These are phyloP conservation scores for Amanita fuliginea DNA, from an alignment of 768 basidiomycete genomes.

Conservation along the genomic window DNA sequence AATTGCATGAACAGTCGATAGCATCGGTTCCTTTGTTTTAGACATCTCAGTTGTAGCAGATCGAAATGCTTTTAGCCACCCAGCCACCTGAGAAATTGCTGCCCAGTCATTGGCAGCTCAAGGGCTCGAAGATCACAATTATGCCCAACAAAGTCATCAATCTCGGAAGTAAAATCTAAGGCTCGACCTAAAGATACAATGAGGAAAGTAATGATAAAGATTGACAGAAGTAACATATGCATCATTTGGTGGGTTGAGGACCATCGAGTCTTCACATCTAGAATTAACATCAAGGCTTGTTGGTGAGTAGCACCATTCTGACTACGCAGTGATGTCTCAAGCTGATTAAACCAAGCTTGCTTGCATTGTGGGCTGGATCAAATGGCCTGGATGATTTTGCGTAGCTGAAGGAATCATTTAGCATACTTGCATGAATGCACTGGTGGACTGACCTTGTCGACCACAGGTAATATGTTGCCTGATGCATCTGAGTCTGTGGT, in stretches of 20 bases:
- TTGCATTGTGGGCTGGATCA: constrained; percentile 11
- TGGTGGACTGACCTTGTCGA: neutral
- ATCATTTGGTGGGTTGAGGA: constrained; percentile 24
- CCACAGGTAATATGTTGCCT: neutral
- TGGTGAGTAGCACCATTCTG: neutral
- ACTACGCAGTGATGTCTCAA: neutral
- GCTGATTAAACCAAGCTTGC: constrained; percentile 7
- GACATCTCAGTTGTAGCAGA: constrained; percentile 24
- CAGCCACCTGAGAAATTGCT: constrained; percentile 11
- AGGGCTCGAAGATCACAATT: constrained; percentile 11
- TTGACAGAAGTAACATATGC: constrained; percentile 10
- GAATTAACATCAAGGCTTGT: constrained; percentile 15
- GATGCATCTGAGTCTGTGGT: too few species aligned
- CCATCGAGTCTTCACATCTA: constrained; percentile 22
- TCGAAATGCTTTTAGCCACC: constrained; percentile 19
- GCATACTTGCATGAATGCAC: neutral
- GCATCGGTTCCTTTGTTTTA: constrained; percentile 16
- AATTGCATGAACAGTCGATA: too few species aligned
- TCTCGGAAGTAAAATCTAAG: constrained; percentile 9
- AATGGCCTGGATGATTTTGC: constrained; percentile 10
- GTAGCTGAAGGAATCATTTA: constrained; percentile 7
- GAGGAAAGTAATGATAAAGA: neutral
- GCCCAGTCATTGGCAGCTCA: constrained; percentile 19
- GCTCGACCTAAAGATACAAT: constrained; percentile 14
- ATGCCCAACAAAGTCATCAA: constrained; percentile 11